phyloP scores from a whole-genome alignment of 1,284 basidiomycete species.

The Kalmanozyma brasiliensis region DNA sequence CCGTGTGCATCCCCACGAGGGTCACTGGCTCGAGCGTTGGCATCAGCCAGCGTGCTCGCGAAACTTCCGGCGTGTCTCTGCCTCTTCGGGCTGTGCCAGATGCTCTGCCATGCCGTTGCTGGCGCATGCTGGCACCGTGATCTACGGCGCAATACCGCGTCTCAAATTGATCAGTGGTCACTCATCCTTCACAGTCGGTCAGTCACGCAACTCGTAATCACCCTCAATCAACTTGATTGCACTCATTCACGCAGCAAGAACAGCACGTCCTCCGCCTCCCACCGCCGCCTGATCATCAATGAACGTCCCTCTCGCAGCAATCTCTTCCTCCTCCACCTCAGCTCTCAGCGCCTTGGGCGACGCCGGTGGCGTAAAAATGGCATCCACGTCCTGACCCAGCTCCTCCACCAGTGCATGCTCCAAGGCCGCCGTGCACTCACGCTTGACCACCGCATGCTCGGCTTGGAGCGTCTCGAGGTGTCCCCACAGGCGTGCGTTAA shows the following conservation, averaged over 20 bases:
- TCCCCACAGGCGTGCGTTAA: constrained; percentile 47
- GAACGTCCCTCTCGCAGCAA: constrained; percentile 7
- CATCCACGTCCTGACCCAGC: constrained; percentile 51
- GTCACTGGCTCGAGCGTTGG: too few relatives aligned
- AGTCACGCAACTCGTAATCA: too few relatives aligned
- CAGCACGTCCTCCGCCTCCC: neutral
- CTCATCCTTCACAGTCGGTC: too few relatives aligned
- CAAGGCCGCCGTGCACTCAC: constrained; percentile 35
- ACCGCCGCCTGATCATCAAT: constrained; percentile 7
- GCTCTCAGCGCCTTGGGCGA: constrained; percentile 26
- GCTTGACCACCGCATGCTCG: constrained; percentile 22
- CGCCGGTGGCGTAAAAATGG: constrained; percentile 54
- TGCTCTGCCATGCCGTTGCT: too few relatives aligned
- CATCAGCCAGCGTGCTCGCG: too few relatives aligned
- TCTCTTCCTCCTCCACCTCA: constrained; percentile 10
- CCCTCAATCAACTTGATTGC: too few relatives aligned
- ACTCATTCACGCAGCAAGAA: constrained; percentile 6
- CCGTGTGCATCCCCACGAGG: too few relatives aligned
- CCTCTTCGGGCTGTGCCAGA: too few relatives aligned
- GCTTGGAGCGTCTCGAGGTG: constrained; percentile 17
- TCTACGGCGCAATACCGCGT: too few relatives aligned
- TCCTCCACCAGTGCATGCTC: constrained; percentile 48
- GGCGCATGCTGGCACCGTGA: too few relatives aligned
- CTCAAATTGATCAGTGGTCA: too few relatives aligned
- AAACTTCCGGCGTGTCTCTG: too few relatives aligned